These are phyloP conservation scores for Epichloe bromicola DNA, from an alignment of 2,329 filamentous ascomycete species.

Conservation along the genomic window DNA sequence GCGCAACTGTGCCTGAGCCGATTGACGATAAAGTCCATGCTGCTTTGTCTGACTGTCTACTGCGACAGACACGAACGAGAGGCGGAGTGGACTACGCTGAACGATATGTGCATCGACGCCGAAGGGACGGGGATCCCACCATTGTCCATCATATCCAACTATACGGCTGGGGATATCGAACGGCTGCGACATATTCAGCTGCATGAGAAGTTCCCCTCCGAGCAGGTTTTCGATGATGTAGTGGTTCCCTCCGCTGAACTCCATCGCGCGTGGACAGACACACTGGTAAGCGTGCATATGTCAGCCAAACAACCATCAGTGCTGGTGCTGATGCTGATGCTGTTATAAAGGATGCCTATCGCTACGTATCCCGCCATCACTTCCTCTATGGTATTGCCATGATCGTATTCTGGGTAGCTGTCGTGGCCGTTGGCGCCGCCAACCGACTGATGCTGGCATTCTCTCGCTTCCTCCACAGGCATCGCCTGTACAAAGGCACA, in stretches of 20 bases:
- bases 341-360: conserved; percentile 11
- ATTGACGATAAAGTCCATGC: conserved; percentile 19
- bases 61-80: conserved; percentile 17
- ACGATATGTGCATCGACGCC: conserved; percentile 21
- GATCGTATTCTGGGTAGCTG: conserved; percentile 27
- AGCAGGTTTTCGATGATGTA: conserved; percentile 13
- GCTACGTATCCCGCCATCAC: conserved; percentile 24
- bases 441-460: conserved; percentile 16
- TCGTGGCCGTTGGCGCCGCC: conserved; percentile 22
- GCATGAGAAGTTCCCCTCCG: conserved; percentile 11
- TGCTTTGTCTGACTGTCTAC: conserved; percentile 24
- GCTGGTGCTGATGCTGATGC: neutral
- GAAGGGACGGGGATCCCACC: conserved; percentile 18
- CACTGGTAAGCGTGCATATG: conserved; percentile 17
- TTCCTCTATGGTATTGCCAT: conserved; percentile 23
- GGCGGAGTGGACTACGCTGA: conserved; percentile 15
- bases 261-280: conserved; percentile 23
- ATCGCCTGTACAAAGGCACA: neutral
- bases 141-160: conserved; percentile 21
- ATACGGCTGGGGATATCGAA: conserved; percentile 20
- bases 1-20: conserved; percentile 18
- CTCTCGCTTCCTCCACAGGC: neutral
- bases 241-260: conserved; percentile 22
- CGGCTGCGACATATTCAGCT: conserved; percentile 16
- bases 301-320: neutral